Evolutionary conservation across 2,329 filamentous ascomycete genomes (phyloP), one percentile per base, ranked within the genome.

Genomic region (Sporothrix inflata): DNA sequence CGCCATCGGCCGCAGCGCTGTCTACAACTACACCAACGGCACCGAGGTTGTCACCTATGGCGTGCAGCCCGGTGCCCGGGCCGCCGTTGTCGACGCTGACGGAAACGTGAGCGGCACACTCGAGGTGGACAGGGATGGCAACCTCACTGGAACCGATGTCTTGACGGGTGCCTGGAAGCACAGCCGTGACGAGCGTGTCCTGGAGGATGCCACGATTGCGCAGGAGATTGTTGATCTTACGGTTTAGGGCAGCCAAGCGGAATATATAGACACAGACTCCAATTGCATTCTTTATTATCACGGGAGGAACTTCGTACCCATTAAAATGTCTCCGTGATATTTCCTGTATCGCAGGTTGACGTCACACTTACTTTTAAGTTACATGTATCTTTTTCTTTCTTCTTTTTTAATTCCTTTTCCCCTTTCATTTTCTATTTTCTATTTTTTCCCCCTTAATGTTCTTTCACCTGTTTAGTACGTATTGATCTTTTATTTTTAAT

Each of bases 181-280:
- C 12, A 65, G 61, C 40, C 61, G 61, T 3, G 40, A 65, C 7
- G 24, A 27, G 24, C 61, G 61, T n/a, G 61, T 45, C 14, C 8
- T 65, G 12, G 61, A 47, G 21, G 24, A 65, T 40, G 19, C 34
- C 0, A 3, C 21, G 12, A 27, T 47, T 21, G 21, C 40, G 14
- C 21, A 65, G 1, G 61, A 65, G 40, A 65, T 65, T 65, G 24
- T 45, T 7, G 61, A 65, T 27, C 40, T 65, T 6, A 47, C 61
- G 7, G 19, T n/a, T 40, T 63, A 63, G 19, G 9, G 30, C 6
- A 3, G 30, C 30, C n/a, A 4, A 21, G 9, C 1, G 11, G 19
- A 19, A 21, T 38, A 61, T 6, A 61, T 61, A 61, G 57, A 40
- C n/a, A 40, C 40, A 24, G 27, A 61, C 34, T 61, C 11, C 1